phyloP scores from a whole-genome alignment of 2,329 filamentous ascomycete genomes.

The Gliomastix tumulicola region DNA sequence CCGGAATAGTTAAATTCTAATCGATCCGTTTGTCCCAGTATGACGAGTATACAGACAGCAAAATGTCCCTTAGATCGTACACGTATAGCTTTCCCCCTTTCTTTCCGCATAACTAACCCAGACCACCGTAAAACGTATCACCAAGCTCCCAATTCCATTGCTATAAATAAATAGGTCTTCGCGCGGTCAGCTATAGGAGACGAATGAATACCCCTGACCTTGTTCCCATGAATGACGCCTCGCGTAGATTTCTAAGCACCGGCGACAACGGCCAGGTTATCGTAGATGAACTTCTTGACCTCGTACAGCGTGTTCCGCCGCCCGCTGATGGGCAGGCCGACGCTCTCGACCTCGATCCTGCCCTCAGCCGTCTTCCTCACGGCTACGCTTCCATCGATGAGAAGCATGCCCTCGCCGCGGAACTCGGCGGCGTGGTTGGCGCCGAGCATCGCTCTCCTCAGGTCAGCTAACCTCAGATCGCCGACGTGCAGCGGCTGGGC shows the following conservation, averaged over 20 bases:
- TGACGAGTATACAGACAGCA: too few relatives aligned
- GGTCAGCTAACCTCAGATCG: slow-evolving; percentile 80
- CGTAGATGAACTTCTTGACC: slow-evolving; percentile 87
- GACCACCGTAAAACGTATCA: too few relatives aligned
- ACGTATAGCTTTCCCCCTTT: too few relatives aligned
- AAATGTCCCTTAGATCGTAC: too few relatives aligned
- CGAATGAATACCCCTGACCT: too few relatives aligned
- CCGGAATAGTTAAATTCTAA: too few relatives aligned
- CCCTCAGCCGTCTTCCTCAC: slow-evolving; percentile 86
- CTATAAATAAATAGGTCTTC: too few relatives aligned
- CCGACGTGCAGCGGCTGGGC: slow-evolving; percentile 91
- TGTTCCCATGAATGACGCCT: not conserved
- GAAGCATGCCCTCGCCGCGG: slow-evolving; percentile 81
- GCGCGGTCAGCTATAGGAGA: too few relatives aligned
- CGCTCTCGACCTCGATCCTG: slow-evolving; percentile 79
- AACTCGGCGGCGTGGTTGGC: slow-evolving; percentile 87
- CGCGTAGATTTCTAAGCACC: slow-evolving; percentile 58
- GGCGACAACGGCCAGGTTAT: slow-evolving; percentile 84
- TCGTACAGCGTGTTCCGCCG: slow-evolving; percentile 68
- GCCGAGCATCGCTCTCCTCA: slow-evolving; percentile 75
- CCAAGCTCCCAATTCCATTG: too few relatives aligned
- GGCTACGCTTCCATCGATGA: slow-evolving; percentile 82
- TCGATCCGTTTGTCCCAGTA: too few relatives aligned
- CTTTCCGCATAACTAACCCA: too few relatives aligned
- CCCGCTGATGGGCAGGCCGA: slow-evolving; percentile 38